Evolutionary conservation across 257 asterid genomes (phyloP).

Genomic region (Solanum piurae): DNA sequence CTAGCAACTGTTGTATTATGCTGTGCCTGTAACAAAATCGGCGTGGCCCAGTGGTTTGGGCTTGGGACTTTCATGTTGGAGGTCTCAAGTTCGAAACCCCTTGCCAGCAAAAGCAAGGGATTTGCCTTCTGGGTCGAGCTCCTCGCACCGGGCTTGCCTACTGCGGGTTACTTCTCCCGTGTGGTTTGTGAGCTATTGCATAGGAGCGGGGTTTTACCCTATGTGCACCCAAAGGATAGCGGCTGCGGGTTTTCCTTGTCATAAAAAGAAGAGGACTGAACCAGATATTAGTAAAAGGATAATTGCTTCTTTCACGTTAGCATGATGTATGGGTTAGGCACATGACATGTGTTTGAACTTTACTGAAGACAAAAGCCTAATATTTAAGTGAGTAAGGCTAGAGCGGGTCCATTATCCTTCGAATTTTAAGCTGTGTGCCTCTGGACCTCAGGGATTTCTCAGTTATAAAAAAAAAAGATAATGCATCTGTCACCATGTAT

Average conservation of each 20-base stretch:
- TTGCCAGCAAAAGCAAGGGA: too few species aligned
- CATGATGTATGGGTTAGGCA: not conserved
- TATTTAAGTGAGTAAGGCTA: not conserved
- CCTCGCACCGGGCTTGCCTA: too few species aligned
- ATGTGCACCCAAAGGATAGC: too few species aligned
- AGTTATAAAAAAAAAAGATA: not conserved
- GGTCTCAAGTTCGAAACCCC: too few species aligned
- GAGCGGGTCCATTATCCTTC: not conserved
- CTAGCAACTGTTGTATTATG: not conserved
- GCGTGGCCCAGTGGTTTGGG: too few species aligned
- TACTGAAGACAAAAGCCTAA: not conserved
- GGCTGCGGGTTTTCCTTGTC: too few species aligned
- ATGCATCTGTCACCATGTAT: not conserved
- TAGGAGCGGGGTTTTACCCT: too few species aligned
- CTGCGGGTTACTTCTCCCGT: too few species aligned
- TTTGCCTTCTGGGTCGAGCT: too few species aligned
- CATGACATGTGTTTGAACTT: not conserved
- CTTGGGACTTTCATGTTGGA: too few species aligned
- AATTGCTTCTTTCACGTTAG: not conserved
- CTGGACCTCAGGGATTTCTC: not conserved
- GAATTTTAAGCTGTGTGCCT: not conserved
- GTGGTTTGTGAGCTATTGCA: too few species aligned
- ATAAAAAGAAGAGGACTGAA: not conserved
- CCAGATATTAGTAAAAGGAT: not conserved
- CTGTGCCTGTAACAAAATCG: not conserved